Percentiles rank a stretch among this genome's conserved stretches.
Conservation (phyloP, 352 stramenopile species). For the Elongisporangium undulatum region DNA sequence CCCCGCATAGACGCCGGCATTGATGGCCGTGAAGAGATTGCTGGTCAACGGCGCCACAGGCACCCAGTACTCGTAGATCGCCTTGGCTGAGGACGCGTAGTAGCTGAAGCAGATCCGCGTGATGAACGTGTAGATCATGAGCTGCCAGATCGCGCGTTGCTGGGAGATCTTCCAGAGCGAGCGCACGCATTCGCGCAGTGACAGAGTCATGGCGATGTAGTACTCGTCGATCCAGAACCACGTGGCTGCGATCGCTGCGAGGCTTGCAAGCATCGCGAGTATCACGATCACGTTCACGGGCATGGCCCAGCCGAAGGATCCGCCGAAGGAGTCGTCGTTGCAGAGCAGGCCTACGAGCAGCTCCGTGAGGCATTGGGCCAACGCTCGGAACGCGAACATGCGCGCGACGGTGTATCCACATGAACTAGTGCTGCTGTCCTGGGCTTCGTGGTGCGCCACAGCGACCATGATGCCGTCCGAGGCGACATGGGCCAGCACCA, state of each 20-base stretch:
- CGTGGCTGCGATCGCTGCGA: conserved; percentile 16
- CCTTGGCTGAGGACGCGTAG: conserved; percentile 51
- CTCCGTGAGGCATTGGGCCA: conserved; percentile 30
- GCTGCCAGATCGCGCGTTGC: conserved; percentile 31
- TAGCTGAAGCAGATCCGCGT: conserved; percentile 49
- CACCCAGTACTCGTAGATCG: conserved; percentile 57
- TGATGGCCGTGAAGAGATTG: conserved; percentile 40
- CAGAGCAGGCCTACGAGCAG: conserved; percentile 48
- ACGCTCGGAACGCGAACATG: conserved; percentile 29
- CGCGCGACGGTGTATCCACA: conserved; percentile 31
- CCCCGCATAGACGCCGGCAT: conserved; percentile 33
- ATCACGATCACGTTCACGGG: conserved; percentile 42
- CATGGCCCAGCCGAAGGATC: conserved; percentile 39
- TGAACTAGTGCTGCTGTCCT: background rate
- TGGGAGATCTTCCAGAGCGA: conserved; percentile 32
- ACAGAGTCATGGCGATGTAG: conserved; percentile 3
- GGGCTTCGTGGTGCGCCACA: conserved; percentile 17
- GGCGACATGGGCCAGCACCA: conserved; percentile 40
- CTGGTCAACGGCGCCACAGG: conserved; percentile 29
- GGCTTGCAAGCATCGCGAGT: conserved; percentile 22
- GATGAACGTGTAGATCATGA: conserved; percentile 37
- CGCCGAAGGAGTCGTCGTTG: conserved; percentile 47
- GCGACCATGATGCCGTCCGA: conserved; percentile 44
- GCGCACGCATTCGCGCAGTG: conserved; percentile 8
- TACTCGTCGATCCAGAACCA: conserved; percentile 36